A percentile compares a stretch with the other conserved stretches of the same genome.
Conservation (phyloP, 345 rosid genomes). For the Eucalyptus marginata region DNA sequence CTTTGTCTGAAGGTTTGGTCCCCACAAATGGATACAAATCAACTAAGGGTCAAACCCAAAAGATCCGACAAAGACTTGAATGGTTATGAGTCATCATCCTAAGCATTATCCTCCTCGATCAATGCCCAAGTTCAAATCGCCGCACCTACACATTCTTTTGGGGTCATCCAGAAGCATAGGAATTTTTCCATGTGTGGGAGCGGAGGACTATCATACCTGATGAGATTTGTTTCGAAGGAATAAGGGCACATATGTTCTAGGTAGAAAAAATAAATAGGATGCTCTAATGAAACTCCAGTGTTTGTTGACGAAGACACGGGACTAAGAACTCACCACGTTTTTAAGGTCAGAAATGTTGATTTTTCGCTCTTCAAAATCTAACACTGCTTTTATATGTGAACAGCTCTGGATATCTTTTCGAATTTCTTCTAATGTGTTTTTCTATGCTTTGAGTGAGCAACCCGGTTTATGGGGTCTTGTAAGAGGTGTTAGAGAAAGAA, state of each 20-base stretch:
- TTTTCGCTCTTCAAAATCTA: not conserved
- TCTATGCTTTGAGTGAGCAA: not conserved
- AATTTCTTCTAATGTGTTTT: not conserved
- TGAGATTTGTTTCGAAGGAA: not conserved
- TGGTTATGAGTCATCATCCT: no score
- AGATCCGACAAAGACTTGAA: no score
- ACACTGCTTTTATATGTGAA: not conserved
- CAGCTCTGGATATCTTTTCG: not conserved
- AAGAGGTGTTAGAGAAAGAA: not conserved
- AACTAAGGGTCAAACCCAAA: no score
- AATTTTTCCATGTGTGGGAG: not conserved
- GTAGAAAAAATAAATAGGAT: not conserved
- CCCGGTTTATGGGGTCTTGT: not conserved
- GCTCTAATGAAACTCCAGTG: not conserved
- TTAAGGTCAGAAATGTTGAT: not conserved
- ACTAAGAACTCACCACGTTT: not conserved
- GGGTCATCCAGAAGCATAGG: not conserved
- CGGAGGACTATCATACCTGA: not conserved
- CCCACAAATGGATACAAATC: no score
- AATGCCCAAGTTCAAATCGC: not conserved
- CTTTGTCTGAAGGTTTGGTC: no score
- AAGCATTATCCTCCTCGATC: not conserved
- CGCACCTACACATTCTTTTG: not conserved
- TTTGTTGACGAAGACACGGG: not conserved
- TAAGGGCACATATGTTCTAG: not conserved